These are phyloP conservation scores for Biscogniauxia sp. DNA, from an alignment of 2,329 filamentous ascomycete genomes.

Conservation along the genomic window DNA sequence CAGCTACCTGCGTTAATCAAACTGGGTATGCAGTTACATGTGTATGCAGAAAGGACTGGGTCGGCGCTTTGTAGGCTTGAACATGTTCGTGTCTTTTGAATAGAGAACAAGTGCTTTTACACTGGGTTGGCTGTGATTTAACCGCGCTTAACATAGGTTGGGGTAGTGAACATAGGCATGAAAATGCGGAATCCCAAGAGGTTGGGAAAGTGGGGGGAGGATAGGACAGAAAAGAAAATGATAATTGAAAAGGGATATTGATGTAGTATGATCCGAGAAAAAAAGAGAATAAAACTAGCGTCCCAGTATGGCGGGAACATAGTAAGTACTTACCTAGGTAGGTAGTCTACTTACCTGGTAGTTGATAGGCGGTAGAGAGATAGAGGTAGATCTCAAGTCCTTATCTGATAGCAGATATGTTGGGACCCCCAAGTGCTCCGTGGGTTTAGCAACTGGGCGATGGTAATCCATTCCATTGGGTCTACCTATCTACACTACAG, in stretches of 20 bases:
- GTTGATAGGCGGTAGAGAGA: not conserved
- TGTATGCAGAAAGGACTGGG: too few species aligned
- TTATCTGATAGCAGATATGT: not conserved
- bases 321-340: too few species aligned
- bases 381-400: not conserved
- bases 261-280: not conserved
- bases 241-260: too few species aligned
- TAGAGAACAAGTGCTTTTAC: not conserved
- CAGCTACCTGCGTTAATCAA: not conserved
- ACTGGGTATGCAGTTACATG: not conserved
- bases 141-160: too few species aligned
- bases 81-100: not conserved
- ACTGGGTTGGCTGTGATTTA: not conserved
- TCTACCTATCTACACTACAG: not conserved
- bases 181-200: not conserved
- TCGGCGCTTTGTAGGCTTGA: not conserved
- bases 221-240: not conserved
- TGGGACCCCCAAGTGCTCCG: not conserved
- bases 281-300: not conserved
- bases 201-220: not conserved
- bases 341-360: too few species aligned
- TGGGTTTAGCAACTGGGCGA: not conserved
- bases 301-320: not conserved
- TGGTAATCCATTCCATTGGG: not conserved
- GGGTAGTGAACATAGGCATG: too few species aligned